phyloP scores from a whole-genome alignment of 1,284 basidiomycete species.

The Cutaneotrichosporon spelunceum region DNA sequence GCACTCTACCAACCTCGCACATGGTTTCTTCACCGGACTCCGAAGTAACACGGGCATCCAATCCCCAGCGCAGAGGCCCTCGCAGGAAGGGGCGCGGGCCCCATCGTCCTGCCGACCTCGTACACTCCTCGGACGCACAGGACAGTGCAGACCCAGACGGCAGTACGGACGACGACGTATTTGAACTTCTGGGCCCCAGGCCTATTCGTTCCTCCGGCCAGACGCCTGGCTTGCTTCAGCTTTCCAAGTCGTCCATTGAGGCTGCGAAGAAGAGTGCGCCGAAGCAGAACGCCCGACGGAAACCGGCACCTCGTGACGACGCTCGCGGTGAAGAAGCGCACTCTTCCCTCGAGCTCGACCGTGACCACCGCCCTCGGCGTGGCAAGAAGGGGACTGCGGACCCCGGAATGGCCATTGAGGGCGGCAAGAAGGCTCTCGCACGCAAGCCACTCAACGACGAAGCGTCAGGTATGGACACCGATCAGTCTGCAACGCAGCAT shows the following conservation, averaged over 20 bases:
- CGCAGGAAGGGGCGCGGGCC: conserved; percentile 16
- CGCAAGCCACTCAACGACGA: not conserved
- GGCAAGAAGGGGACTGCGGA: conserved; percentile 12
- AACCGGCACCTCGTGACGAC: not conserved
- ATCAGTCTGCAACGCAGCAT: not conserved
- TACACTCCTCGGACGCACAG: conserved; percentile 2
- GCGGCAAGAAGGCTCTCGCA: not conserved
- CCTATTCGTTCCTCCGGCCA: not conserved
- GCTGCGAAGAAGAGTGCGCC: conserved; percentile 16
- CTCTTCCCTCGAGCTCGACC: not conserved
- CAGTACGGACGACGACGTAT: conserved; percentile 27
- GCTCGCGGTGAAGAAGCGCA: not conserved
- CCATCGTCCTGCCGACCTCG: not conserved
- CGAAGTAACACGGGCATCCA: not conserved
- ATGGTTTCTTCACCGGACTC: not conserved
- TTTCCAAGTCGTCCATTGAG: conserved; percentile 19
- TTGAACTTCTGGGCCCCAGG: conserved; percentile 33
- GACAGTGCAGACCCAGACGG: conserved; percentile 15
- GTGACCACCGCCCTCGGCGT: conserved; percentile 7
- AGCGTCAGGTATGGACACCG: not conserved
- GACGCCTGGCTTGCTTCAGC: conserved; percentile 16
- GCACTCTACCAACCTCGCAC: not conserved
- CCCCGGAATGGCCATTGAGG: not conserved
- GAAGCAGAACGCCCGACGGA: not conserved
- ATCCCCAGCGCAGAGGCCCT: not conserved